Conservation (phyloP, 257 asterid species). For the Penstemon barbatus region DNA sequence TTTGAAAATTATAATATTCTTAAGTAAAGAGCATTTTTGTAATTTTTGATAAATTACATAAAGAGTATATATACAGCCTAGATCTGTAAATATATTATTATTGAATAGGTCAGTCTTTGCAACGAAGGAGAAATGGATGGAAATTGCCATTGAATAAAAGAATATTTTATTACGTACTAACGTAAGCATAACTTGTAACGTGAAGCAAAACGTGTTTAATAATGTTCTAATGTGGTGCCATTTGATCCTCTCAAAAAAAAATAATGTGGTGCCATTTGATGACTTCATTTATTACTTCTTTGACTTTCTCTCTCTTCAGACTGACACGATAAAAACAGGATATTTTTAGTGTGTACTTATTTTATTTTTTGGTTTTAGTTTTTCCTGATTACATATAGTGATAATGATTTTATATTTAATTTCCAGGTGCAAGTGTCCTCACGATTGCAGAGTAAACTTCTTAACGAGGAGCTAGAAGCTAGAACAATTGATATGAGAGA, state of each 20-base stretch:
- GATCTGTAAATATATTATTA: neutral
- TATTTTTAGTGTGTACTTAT: neutral
- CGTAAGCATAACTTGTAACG: neutral
- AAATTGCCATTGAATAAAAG: neutral
- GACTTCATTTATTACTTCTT: constrained; percentile 22
- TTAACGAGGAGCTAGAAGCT: too few relatives aligned
- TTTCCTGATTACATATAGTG: neutral
- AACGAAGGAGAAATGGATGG: neutral
- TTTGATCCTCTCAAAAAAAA: too few relatives aligned
- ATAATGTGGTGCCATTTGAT: neutral
- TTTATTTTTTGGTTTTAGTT: neutral
- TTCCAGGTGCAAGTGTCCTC: neutral
- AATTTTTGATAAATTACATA: too few relatives aligned
- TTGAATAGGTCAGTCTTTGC: neutral
- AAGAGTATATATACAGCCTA: neutral
- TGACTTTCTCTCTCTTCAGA: constrained; percentile 6
- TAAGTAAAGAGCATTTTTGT: too few relatives aligned
- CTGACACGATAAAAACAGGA: neutral
- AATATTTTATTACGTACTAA: neutral
- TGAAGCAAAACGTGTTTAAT: constrained; percentile 16
- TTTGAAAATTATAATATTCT: too few relatives aligned
- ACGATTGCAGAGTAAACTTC: constrained; percentile 3
- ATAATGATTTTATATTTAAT: neutral
- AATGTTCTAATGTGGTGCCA: neutral
- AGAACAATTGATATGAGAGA: too few relatives aligned